phyloP scores from a whole-genome alignment of 2,329 filamentous ascomycete genomes.

The Botryosphaeria dothidea region DNA sequence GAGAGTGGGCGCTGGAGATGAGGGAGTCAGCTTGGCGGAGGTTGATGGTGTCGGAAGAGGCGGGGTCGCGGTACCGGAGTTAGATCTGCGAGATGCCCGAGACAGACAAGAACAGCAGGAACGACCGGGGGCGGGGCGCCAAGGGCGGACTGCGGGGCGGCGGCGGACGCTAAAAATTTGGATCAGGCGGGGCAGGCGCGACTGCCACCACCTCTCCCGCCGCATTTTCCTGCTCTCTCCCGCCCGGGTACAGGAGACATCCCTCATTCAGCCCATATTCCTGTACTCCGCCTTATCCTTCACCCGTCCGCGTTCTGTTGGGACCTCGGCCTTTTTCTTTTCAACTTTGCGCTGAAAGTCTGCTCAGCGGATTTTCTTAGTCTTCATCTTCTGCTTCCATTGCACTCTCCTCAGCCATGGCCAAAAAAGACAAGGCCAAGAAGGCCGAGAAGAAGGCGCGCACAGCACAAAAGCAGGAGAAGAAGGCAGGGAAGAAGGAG shows the following conservation, averaged over 20 bases:
- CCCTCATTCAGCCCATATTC: no score
- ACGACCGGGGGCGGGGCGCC: background rate
- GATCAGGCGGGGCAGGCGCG: background rate
- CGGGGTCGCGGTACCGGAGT: background rate
- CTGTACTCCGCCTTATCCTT: no score
- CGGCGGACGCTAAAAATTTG: conserved; percentile 15
- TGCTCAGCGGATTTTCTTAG: background rate
- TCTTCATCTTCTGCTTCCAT: background rate
- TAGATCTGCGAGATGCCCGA: background rate
- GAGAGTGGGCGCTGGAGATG: background rate
- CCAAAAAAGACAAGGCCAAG: conserved; percentile 54
- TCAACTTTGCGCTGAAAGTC: background rate
- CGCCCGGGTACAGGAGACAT: background rate
- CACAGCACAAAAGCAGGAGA: conserved; percentile 74
- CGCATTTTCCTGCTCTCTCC: background rate
- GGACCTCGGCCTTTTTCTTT: no score
- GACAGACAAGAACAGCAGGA: no score
- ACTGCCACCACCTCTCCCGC: background rate
- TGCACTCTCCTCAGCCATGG: conserved; percentile 38
- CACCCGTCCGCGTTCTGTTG: no score
- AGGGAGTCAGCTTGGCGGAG: background rate
- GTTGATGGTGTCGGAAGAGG: background rate
- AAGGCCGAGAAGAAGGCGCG: conserved; percentile 56
- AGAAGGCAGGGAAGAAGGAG: conserved; percentile 73
- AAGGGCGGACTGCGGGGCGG: background rate